Conservation (phyloP, 371 early-diverging fungal genomes). For the Haplosporangium sp. region DNA sequence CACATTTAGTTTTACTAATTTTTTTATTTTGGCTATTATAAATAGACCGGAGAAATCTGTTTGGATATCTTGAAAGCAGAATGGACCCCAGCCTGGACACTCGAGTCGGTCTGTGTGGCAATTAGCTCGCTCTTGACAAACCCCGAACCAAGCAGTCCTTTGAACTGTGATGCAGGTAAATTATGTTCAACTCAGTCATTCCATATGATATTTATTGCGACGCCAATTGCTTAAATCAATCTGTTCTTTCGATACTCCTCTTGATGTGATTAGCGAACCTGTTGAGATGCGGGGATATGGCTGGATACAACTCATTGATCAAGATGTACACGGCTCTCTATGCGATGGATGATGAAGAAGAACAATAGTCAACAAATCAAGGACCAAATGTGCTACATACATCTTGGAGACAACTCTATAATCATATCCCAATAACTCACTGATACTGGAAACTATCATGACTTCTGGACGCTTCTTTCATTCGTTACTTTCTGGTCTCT, state of each 20-base stretch:
- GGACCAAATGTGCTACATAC: no score
- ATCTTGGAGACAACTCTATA: no score
- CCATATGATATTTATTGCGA: neutral
- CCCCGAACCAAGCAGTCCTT: constrained; percentile 88
- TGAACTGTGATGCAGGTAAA: constrained; percentile 91
- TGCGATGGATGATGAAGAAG: constrained; percentile 62
- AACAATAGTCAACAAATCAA: no score
- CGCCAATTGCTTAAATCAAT: no score
- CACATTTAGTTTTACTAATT: constrained; percentile 3
- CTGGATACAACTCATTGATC: constrained; percentile 90
- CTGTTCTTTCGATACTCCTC: neutral
- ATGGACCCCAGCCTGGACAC: constrained; percentile 90
- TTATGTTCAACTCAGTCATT: neutral
- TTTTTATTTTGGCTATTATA: neutral
- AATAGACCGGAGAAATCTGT: constrained; percentile 85
- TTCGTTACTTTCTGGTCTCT: no score
- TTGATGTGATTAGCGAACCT: constrained; percentile 76
- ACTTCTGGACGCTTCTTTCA: no score
- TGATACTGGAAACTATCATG: no score
- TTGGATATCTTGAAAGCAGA: constrained; percentile 84
- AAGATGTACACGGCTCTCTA: constrained; percentile 86
- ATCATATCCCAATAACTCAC: no score
- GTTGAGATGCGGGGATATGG: constrained; percentile 83
- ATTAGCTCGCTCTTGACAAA: constrained; percentile 77
- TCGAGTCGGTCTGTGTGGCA: constrained; percentile 78